A percentile compares a stretch with the other conserved stretches of the same genome.
Conservation (phyloP, 768 basidiomycete species). For the Clavulina sp. region DNA sequence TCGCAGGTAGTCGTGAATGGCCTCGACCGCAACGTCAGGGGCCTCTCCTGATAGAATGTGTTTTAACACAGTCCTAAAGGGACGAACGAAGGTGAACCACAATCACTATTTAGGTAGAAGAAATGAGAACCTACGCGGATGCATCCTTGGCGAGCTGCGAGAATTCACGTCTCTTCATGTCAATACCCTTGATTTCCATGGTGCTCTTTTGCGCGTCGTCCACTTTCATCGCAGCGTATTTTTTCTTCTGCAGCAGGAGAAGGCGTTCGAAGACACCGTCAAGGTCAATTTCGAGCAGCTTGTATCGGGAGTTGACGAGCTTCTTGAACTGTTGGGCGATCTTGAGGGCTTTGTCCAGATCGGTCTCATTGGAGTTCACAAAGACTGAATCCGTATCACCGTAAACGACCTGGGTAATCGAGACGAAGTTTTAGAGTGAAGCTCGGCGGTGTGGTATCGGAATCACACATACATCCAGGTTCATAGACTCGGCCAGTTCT, state of each 20-base stretch:
- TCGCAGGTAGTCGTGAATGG: constrained; percentile 81
- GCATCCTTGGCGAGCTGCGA: constrained; percentile 80
- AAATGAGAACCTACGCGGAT: constrained; percentile 52
- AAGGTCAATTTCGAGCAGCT: constrained; percentile 88
- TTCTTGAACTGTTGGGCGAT: constrained; percentile 90
- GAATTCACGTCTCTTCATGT: constrained; percentile 98
- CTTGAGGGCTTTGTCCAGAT: constrained; percentile 74
- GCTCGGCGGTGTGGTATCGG: neutral
- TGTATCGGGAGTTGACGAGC: constrained; percentile 89
- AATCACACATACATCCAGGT: constrained; percentile 57
- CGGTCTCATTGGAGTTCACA: constrained; percentile 86
- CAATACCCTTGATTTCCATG: constrained; percentile 88
- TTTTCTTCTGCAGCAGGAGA: constrained; percentile 92
- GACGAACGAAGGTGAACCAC: too few relatives aligned
- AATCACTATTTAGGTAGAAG: too few relatives aligned
- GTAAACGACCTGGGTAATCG: constrained; percentile 64
- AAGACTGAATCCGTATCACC: constrained; percentile 99
- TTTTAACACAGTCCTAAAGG: constrained; percentile 62
- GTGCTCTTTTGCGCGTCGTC: constrained; percentile 63
- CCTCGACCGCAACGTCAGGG: constrained; percentile 75
- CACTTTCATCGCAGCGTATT: constrained; percentile 93
- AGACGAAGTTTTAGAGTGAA: neutral
- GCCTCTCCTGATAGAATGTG: constrained; percentile 82
- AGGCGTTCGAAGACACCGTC: constrained; percentile 88
- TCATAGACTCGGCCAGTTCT: constrained; percentile 78